Base-by-base conservation (phyloP, 768 basidiomycete species). In the Tricholoma sp. region DNA sequence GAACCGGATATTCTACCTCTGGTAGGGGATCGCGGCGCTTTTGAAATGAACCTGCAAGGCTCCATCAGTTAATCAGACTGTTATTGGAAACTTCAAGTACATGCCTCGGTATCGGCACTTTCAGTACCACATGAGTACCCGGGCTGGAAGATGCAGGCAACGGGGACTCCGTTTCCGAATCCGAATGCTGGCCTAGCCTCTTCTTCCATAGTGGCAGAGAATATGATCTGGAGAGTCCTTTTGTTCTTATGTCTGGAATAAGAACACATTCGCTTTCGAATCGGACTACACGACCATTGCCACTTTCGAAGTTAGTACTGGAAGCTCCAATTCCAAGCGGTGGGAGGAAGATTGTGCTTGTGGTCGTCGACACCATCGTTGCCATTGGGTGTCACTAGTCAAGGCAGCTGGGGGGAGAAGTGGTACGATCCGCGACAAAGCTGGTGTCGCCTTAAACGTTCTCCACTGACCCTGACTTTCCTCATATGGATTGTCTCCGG, bases 241-340 rank as follows among this genome's bases (percentile, higher is more conserved):
- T 73, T 22, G 83, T 76, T 24, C 78, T 70, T 54, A 76, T 80
- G 4, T 86, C 81, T n/a, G 89, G 89, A 56, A 91, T 91, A 63
- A 91, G 79, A 4, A 88, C 74, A 58, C 89, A 91, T 64, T 86
- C 79, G 54, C 76, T 74, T 74, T 91, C 82, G 71, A 91, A 91
- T 56, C 89, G 80, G 4, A 91, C 89, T 21, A 75, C 61, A 52
- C 47, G 47, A 31, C 74, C 72, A 57, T 37, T 55, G 45, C 27
- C 37, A n/a, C 37, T 16, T 50, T 59, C 55, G 46, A 54, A 29
- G 29, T 59, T 55, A 51, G 52, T 18, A 4, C 50, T 52, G 8
- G 59, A 59, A 12, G 55, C 29, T 54, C 41, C 29, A 41, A 43
- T 10, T 12, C 39, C 27, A 31, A 31, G 50, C 16, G 59, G 57